Percentiles rank a stretch among this genome's conserved stretches.
Evolutionary conservation across 768 basidiomycete species (phyloP).

Genomic region (Auriscalpium orientale): DNA sequence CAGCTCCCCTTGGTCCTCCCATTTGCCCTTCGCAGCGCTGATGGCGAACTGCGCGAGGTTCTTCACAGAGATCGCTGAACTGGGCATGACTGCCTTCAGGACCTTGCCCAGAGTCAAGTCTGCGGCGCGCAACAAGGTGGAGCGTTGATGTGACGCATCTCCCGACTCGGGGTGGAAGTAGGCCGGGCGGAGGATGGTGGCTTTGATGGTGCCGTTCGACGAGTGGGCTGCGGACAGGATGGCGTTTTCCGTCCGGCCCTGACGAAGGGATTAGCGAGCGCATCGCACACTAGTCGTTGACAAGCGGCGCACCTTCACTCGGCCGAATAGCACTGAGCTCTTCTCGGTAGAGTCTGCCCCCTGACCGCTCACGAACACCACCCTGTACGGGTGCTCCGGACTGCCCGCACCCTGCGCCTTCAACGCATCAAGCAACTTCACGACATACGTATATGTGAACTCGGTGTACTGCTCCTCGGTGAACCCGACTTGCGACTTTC

Average conservation of each 20-base stretch:
- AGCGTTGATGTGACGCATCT: background rate
- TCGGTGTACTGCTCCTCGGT: conserved; percentile 12
- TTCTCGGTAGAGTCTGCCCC: conserved; percentile 22
- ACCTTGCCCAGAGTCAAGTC: background rate
- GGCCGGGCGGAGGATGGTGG: background rate
- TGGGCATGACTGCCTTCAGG: background rate
- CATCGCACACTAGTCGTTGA: background rate
- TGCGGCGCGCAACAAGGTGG: background rate
- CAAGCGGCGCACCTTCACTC: conserved; percentile 5
- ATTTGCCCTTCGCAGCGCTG: conserved; percentile 3
- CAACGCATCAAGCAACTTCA: conserved; percentile 6
- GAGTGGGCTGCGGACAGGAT: background rate
- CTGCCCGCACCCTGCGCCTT: conserved; percentile 12
- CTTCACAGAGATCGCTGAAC: background rate
- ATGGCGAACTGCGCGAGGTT: conserved; percentile 3
- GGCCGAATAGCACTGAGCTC: conserved; percentile 14
- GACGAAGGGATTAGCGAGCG: background rate
- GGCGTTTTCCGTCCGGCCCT: conserved; percentile 1
- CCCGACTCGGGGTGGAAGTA: conserved; percentile 2
- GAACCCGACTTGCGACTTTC: conserved; percentile 8
- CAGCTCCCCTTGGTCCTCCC: conserved; percentile 1
- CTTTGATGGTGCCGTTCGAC: background rate
- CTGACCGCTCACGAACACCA: conserved; percentile 22
- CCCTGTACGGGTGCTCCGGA: conserved; percentile 15
- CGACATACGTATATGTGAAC: conserved; percentile 21